Conservation (phyloP, 805 yeast species). For the Debaryomyces prosopidis region DNA sequence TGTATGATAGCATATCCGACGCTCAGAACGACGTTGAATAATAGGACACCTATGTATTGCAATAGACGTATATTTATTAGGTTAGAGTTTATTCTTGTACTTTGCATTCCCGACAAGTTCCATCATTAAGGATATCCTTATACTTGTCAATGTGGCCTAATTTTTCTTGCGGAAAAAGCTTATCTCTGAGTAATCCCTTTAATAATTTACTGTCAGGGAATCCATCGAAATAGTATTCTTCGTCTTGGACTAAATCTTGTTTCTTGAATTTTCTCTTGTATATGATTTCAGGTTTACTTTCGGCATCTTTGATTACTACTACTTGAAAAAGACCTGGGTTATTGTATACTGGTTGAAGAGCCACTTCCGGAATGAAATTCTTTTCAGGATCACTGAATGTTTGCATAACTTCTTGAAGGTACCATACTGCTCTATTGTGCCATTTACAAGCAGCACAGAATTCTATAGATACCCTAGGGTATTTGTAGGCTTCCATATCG, state of each 20-base stretch:
- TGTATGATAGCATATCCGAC: slow-evolving; percentile 16
- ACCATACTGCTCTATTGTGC: slow-evolving; percentile 89
- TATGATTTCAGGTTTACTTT: slow-evolving; percentile 10
- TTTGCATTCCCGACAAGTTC: slow-evolving; percentile 1
- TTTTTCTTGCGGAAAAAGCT: slow-evolving; percentile 51
- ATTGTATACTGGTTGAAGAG: slow-evolving; percentile 23
- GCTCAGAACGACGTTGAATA: slow-evolving; percentile 8
- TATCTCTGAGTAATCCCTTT: slow-evolving; percentile 65
- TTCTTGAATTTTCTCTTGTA: slow-evolving; percentile 58
- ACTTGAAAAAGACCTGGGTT: slow-evolving; percentile 27
- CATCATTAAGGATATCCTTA: slow-evolving; percentile 4
- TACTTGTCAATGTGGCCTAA: slow-evolving; percentile 65
- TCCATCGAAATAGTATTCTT: slow-evolving; percentile 53
- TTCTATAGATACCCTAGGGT: slow-evolving; percentile 65
- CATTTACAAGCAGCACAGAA: slow-evolving; percentile 86
- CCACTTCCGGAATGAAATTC: slow-evolving; percentile 43
- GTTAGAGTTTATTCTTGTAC: slow-evolving; percentile 1
- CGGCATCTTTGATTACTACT: slow-evolving; percentile 6
- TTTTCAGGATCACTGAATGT: slow-evolving; percentile 58
- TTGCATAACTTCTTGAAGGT: slow-evolving; percentile 78
- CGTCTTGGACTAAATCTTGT: slow-evolving; percentile 27
- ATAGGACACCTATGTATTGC: background rate
- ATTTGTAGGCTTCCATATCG: slow-evolving; percentile 15
- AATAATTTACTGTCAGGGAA: slow-evolving; percentile 85
- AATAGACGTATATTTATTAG: background rate